Conservation (phyloP, 2,329 filamentous ascomycete genomes). For the Trichoderma aggressivum region DNA sequence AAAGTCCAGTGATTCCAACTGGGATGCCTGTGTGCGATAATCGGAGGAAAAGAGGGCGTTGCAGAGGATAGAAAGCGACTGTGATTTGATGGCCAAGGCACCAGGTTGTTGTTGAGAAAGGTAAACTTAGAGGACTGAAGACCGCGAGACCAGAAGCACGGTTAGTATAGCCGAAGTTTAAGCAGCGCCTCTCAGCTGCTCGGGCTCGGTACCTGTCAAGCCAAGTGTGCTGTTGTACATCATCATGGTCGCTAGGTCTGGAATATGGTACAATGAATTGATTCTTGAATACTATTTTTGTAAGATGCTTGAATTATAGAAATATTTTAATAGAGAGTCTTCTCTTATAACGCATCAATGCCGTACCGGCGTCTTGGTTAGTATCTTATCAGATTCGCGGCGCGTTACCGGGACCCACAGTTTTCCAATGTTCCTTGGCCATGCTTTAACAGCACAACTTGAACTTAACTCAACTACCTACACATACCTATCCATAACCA, state of each 20-base stretch:
- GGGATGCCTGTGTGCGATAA: background rate
- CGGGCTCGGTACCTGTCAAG: background rate
- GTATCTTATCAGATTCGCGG: constrained; percentile 1
- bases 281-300: background rate
- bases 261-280: background rate
- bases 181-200: constrained; percentile 4
- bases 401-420: constrained; percentile 12
- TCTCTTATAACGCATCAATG: background rate
- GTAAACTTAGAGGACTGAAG: constrained; percentile 4
- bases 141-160: background rate
- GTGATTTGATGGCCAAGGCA: background rate
- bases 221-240: background rate
- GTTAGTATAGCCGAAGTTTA: constrained; percentile 13
- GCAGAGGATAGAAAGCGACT: background rate
- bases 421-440: background rate
- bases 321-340: background rate
- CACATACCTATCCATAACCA: background rate
- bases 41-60: background rate
- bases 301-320: background rate
- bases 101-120: constrained; percentile 5
- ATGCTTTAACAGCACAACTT: background rate
- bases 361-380: background rate
- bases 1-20: background rate
- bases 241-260: background rate
- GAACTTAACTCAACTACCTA: background rate